These are phyloP conservation scores for Beverwykella pulmonaria DNA, from an alignment of 495 filamentous ascomycete species.

Conservation along the genomic window DNA sequence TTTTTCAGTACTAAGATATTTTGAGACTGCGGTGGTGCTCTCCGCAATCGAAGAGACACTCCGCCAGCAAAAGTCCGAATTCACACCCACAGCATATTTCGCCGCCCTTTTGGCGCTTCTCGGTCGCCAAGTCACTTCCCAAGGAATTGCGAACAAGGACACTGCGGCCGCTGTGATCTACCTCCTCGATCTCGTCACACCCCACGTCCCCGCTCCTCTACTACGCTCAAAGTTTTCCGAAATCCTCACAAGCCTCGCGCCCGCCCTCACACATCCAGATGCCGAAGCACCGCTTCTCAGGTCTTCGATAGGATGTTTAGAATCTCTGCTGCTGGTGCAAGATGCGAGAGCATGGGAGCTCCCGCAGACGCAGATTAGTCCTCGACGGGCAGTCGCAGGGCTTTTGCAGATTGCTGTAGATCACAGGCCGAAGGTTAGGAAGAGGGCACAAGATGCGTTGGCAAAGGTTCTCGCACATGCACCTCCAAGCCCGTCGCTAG, in stretches of 20 bases:
- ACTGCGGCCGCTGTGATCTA: conserved; percentile 88
- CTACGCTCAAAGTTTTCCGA: conserved; percentile 91
- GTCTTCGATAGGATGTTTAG: conserved; percentile 89
- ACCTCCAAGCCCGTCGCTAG: conserved; percentile 84
- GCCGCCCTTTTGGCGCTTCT: conserved; percentile 92
- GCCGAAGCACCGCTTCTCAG: conserved; percentile 85
- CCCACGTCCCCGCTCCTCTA: conserved; percentile 77
- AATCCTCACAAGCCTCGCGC: conserved; percentile 83
- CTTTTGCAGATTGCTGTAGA: conserved; percentile 81
- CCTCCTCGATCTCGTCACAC: conserved; percentile 87
- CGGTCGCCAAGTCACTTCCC: conserved; percentile 65
- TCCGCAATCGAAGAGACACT: conserved; percentile 91
- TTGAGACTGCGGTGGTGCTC: conserved; percentile 82
- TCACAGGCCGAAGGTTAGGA: conserved; percentile 90
- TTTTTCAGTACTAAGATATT: not conserved
- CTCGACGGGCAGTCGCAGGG: conserved; percentile 86
- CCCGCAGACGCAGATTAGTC: conserved; percentile 78
- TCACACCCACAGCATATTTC: conserved; percentile 88
- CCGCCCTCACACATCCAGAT: conserved; percentile 74
- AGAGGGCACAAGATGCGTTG: conserved; percentile 88
- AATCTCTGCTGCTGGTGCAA: conserved; percentile 83
- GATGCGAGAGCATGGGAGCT: conserved; percentile 86
- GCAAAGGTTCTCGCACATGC: conserved; percentile 77
- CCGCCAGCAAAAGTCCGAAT: conserved; percentile 76
- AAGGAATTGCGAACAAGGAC: conserved; percentile 75